These are phyloP conservation scores for Saksenaea vasiformis DNA, from an alignment of 371 early-diverging fungal genomes.

Conservation along the genomic window DNA sequence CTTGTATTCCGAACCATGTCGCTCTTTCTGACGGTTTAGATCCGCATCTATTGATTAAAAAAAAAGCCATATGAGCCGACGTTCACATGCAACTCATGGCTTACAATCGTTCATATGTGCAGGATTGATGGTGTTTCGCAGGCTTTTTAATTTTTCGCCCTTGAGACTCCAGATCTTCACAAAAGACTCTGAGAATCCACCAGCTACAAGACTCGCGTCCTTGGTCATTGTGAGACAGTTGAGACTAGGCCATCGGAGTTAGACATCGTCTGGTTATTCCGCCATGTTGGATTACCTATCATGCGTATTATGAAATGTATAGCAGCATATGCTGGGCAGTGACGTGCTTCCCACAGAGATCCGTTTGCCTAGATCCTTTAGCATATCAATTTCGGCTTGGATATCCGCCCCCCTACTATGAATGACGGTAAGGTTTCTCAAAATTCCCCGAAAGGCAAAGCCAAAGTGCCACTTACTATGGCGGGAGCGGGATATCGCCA, in stretches of 20 bases:
- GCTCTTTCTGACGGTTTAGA: constrained; percentile 53
- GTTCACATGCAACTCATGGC: neutral
- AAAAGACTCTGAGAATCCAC: constrained; percentile 90
- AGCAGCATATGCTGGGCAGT: constrained; percentile 94
- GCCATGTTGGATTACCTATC: constrained; percentile 57
- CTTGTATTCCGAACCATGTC: constrained; percentile 55
- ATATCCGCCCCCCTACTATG: constrained; percentile 72
- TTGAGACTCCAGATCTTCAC: constrained; percentile 88
- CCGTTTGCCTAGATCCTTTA: constrained; percentile 87
- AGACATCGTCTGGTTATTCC: neutral
- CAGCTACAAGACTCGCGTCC: constrained; percentile 78
- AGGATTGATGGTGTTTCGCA: constrained; percentile 59
- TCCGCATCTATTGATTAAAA: constrained; percentile 37
- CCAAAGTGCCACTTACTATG: constrained; percentile 54
- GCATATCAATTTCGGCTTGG: constrained; percentile 69
- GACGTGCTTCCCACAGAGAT: constrained; percentile 74
- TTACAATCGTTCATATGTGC: constrained; percentile 56
- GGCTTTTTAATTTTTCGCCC: constrained; percentile 64
- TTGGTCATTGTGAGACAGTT: constrained; percentile 79
- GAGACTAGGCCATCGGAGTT: constrained; percentile 40
- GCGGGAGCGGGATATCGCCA: constrained; percentile 67
- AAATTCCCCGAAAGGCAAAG: neutral
- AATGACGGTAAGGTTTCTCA: constrained; percentile 24
- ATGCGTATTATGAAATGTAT: constrained; percentile 97
- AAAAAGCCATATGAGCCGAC: neutral